Percentiles rank a stretch among this genome's conserved stretches.
Conservation (phyloP, 129 eudicot genomes). For the Smallanthus sonchifolius region DNA sequence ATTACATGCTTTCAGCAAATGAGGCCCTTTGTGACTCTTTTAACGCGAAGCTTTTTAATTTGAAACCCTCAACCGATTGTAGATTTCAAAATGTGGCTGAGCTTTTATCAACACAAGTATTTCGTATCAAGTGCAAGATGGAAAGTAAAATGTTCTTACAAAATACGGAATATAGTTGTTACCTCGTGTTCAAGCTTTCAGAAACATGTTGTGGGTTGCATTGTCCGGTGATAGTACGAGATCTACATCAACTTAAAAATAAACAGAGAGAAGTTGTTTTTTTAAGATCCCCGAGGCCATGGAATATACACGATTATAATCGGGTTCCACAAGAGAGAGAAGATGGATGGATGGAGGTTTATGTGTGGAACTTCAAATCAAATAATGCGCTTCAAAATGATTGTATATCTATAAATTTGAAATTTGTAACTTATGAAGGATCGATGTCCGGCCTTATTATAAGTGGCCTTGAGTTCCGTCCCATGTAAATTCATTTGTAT, state of each 20-base stretch:
- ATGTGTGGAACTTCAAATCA: neutral
- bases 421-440: neutral
- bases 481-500: neutral
- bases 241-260: neutral
- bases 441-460: neutral
- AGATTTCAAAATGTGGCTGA: neutral
- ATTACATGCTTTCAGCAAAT: neutral
- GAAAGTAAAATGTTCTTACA: neutral
- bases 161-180: neutral
- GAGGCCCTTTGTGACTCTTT: neutral
- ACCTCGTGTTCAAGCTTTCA: neutral
- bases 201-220: neutral
- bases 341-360: constrained; percentile 2
- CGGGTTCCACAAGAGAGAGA: neutral
- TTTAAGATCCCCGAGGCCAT: neutral
- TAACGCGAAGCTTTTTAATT: neutral
- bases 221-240: neutral
- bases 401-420: neutral
- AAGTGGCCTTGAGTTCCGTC: neutral
- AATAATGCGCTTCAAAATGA: neutral
- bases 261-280: neutral
- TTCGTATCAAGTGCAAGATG: neutral
- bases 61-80: neutral
- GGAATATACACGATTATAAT: neutral
- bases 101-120: neutral